Evolutionary conservation across 2,329 filamentous ascomycete genomes (phyloP).

Genomic region (Fusarium verticillioides): DNA sequence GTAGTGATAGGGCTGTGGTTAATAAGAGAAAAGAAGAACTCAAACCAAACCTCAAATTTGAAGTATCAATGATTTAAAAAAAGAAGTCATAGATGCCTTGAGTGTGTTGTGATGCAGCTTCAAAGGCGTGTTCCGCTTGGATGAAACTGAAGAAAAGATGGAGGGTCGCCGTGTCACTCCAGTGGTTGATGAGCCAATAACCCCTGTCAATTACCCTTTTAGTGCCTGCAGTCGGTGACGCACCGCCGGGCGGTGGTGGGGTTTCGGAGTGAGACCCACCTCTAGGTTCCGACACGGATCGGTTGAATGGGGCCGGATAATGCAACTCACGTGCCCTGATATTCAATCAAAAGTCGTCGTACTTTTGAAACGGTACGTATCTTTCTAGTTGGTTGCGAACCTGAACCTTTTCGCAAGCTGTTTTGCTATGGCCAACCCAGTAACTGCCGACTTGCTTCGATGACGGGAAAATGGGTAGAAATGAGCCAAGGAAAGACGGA

Average conservation of each 20-base stretch:
- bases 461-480: constrained; percentile 30
- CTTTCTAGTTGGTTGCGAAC: constrained; percentile 32
- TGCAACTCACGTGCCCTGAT: constrained; percentile 22
- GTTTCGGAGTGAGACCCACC: constrained; percentile 9
- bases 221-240: constrained; percentile 35
- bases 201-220: constrained; percentile 21
- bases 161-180: constrained; percentile 37
- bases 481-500: constrained; percentile 16
- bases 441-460: constrained; percentile 36
- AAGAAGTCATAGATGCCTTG: constrained; percentile 6
- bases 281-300: constrained; percentile 8
- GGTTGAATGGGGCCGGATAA: constrained; percentile 1
- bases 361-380: constrained; percentile 34
- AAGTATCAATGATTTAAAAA: constrained; percentile 6
- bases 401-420: constrained; percentile 25
- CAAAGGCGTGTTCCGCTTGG: constrained; percentile 20
- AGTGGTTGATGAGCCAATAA: constrained; percentile 28
- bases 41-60: constrained; percentile 2
- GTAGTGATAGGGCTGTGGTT: neutral
- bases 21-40: neutral
- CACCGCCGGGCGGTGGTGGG: neutral
- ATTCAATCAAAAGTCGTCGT: neutral
- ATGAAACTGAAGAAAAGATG: constrained; percentile 16
- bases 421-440: constrained; percentile 39
- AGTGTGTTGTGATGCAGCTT: constrained; percentile 26